Base-by-base conservation (phyloP, 208 protist genomes). In the Naegleria lovaniensis region DNA sequence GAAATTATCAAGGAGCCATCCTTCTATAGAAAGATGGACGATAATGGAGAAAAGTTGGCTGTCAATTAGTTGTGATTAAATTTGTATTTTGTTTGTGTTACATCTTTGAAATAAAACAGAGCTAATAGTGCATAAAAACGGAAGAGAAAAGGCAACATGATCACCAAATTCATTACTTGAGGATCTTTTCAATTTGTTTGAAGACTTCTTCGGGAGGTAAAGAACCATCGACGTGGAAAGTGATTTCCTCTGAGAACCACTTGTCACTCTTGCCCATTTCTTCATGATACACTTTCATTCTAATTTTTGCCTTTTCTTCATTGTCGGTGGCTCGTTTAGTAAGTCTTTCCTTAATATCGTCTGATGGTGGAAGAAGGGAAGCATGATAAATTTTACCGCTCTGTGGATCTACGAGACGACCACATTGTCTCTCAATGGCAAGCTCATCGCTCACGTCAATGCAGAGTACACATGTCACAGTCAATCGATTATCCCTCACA, bases 381-480 rank as follows among this genome's bases (percentile, higher is more conserved):
- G 33, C 39, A n/a, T 91, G 90, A 91, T 91, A 91, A 13, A 91
- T 88, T 29, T 25, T 1, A 0, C 55, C 86, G 90, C 90, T 92
- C 40, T 36, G 59, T 59, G 38, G 87, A 90, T 85, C 84, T 25
- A 87, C 91, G 88, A 94, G 95, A n/a, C 88, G 13, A 25, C 88
- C 88, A 19, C 40, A 33, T 19, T 40, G 15, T 76, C 88, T 48
- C 16, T 76, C 52, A 19, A 76, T 58, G 15, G 33, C 88, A 59
- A n/a, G 39, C 7, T 83, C 88, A 90, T 87, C 83, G 19, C 9
- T 15, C 3, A 40, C 3, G 3, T 41, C 29, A 3, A 87, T 15
- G 22, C 40, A 41, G 11, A 87, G 9, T 11, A 87, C 83, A 51
- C 29, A 33, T 33, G 33, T 87, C 0, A 38, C 40, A 33, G 5